Base-by-base conservation (phyloP, 2,329 filamentous ascomycete genomes). In the Botrytis pseudocinerea region DNA sequence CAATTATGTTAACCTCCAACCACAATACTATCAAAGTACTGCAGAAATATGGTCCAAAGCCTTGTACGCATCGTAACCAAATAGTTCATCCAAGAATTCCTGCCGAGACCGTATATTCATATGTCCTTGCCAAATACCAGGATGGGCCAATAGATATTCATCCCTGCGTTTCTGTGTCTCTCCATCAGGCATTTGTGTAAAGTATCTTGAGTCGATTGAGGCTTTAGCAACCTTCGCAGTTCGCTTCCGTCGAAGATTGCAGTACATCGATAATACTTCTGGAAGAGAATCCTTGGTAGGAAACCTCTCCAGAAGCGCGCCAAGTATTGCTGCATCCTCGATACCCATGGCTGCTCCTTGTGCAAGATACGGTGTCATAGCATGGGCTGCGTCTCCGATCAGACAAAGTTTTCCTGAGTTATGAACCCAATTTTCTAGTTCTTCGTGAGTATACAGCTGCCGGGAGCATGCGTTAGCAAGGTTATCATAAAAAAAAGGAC, bases 281-380 rank as follows among this genome's bases (percentile, higher is more conserved):
- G 40, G 25, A 44, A 64, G 42, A 35, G 40, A 46, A 22, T 76
- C 73, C 6, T 60, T 62, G 1, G 44, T 46, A 25, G 76, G 73
- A 68, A 71, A 70, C 38, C 71, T 70, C 35, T 60, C 69, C 2
- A 77, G 68, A 25, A 77, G 74, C 1, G 71, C 74, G 6, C 74
- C 75, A 1, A 77, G 72, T 42, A 75, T 73, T 9, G 74, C 75
- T 14, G 73, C 65, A 61, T 76, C 75, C 71, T 77, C 75, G 46
- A 77, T 75, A 20, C 42, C 42, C 62, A 46, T 64, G 7, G 62
- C 62, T 46, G 62, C 42, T 28, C 74, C 74, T 74, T 84, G 82
- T 0, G 83, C 82, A 79, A 84, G 83, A 72, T 84, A 84, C 1
- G 83, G 83, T 0, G 83, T 78, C 83, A 85, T 85, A 44, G 83